phyloP scores from a whole-genome alignment of 306 rosid species.

The Fragaria nilgerrensis region DNA sequence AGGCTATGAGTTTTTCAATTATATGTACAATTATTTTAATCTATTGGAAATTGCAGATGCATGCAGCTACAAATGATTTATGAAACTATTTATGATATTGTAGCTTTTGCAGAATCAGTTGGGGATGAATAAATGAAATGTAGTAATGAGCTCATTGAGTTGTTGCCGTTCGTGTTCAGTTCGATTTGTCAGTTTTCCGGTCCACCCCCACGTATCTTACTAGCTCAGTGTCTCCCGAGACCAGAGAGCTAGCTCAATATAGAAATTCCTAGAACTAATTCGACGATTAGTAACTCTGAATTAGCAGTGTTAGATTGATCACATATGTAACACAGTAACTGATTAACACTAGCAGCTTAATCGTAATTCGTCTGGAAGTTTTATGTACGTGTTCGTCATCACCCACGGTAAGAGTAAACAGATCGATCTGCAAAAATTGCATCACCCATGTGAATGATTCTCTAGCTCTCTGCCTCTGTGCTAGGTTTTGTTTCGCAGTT shows the following conservation, averaged over 20 bases:
- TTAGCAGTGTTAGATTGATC: no score
- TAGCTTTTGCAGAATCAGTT: slow-evolving; percentile 4
- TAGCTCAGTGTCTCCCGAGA: not conserved
- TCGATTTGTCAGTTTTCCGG: not conserved
- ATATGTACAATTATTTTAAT: not conserved
- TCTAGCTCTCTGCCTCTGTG: not conserved
- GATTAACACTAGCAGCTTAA: not conserved
- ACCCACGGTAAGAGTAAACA: not conserved
- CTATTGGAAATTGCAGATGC: not conserved
- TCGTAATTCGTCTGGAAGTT: not conserved
- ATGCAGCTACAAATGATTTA: not conserved
- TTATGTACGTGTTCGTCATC: not conserved
- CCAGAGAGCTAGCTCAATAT: not conserved
- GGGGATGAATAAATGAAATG: slow-evolving; percentile 2
- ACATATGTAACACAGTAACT: not conserved
- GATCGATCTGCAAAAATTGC: not conserved
- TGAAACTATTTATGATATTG: not conserved
- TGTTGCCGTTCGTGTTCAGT: slow-evolving; percentile 2
- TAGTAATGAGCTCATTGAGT: not conserved
- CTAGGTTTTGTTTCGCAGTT: not conserved
- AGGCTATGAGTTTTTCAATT: not conserved
- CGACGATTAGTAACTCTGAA: no score
- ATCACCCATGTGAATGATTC: not conserved
- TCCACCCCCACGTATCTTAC: not conserved
- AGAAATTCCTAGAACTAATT: not conserved